Conservation (phyloP, 306 rosid genomes). For the Vigna trinervia region DNA sequence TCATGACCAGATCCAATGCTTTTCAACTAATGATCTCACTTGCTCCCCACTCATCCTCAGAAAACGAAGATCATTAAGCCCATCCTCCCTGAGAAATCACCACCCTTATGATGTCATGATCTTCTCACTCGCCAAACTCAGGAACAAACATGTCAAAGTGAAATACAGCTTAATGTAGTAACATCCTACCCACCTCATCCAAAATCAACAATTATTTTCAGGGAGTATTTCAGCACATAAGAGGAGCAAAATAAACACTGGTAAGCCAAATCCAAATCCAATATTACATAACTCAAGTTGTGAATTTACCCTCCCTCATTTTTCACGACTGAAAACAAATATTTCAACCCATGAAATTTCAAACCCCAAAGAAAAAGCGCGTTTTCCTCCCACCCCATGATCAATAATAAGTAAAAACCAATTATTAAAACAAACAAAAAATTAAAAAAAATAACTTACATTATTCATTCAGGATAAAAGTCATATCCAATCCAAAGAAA, state of each 20-base stretch:
- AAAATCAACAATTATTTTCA: slow-evolving; percentile 8
- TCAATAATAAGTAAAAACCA: not conserved
- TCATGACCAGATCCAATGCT: not conserved
- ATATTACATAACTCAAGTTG: not conserved
- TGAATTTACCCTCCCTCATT: slow-evolving; percentile 34
- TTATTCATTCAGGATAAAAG: not conserved
- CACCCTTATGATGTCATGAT: slow-evolving; percentile 22
- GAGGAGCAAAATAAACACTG: slow-evolving; percentile 10
- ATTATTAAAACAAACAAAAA: not conserved
- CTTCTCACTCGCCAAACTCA: not conserved
- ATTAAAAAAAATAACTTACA: not conserved
- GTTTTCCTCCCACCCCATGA: slow-evolving; percentile 7
- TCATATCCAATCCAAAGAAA: slow-evolving; percentile 28
- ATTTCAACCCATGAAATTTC: slow-evolving; percentile 19
- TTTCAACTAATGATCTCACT: slow-evolving; percentile 4
- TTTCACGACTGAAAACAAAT: slow-evolving; percentile 25
- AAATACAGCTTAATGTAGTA: slow-evolving; percentile 22
- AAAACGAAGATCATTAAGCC: slow-evolving; percentile 20
- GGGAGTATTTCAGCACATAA: not conserved
- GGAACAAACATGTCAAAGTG: slow-evolving; percentile 30
- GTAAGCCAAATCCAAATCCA: slow-evolving; percentile 10
- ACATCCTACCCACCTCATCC: slow-evolving; percentile 4
- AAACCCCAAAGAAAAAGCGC: not conserved
- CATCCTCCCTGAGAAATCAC: slow-evolving; percentile 10
- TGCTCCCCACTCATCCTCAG: slow-evolving; percentile 3